phyloP scores from a whole-genome alignment of 2,329 filamentous ascomycete species.

The Ophiostoma himal-ulmi region DNA sequence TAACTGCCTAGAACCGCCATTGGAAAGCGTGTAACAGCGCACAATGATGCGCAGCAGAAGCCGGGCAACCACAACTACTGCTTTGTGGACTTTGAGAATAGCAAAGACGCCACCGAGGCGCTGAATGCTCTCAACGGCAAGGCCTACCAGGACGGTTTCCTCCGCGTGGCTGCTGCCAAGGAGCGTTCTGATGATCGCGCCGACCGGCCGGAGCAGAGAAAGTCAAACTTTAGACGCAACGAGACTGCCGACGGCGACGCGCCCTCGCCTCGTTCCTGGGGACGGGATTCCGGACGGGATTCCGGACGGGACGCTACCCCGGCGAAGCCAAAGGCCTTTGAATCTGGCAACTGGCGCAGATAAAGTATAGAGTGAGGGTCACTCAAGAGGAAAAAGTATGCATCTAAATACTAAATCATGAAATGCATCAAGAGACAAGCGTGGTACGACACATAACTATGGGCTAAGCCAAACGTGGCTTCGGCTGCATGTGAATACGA shows the following conservation, averaged over 20 bases:
- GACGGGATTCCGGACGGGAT: too few species aligned
- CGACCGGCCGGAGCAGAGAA: background rate
- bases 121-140: background rate
- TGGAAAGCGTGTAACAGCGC: background rate
- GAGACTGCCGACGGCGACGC: background rate
- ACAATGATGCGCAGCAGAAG: background rate
- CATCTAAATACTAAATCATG: too few species aligned
- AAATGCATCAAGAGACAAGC: too few species aligned
- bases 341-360: background rate
- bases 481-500: too few species aligned
- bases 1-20: background rate
- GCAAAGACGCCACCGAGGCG: background rate
- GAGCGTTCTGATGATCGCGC: background rate
- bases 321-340: background rate
- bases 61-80: background rate
- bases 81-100: background rate
- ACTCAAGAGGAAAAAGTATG: background rate
- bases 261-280: background rate
- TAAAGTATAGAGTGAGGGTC: background rate
- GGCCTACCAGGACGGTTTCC: constrained; percentile 9
- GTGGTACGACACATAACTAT: too few species aligned
- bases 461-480: too few species aligned
- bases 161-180: background rate
- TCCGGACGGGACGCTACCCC: background rate
- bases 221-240: background rate